phyloP scores from a whole-genome alignment of 2,329 filamentous ascomycete species.

The Neofusicoccum sp. region DNA sequence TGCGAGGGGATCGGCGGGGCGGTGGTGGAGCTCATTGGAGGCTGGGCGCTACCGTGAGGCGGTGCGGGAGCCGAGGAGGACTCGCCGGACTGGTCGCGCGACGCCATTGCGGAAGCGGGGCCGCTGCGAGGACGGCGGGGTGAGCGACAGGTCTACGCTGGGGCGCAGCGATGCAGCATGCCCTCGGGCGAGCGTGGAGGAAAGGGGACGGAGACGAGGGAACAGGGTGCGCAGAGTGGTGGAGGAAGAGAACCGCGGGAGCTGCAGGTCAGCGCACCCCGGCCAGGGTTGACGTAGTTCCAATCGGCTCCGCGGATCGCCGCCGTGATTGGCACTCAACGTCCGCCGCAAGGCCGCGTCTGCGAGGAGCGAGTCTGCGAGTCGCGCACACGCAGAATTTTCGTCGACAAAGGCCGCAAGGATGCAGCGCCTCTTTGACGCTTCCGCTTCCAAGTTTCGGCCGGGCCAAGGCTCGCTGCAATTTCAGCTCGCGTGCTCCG shows the following conservation, averaged over 20 bases:
- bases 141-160: background rate
- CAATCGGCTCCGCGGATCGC: constrained; percentile 1
- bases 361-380: background rate
- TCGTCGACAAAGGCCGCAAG: constrained; percentile 1
- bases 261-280: constrained; percentile 10
- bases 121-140: background rate
- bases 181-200: background rate
- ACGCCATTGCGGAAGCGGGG: constrained; percentile 7
- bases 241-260: constrained; percentile 1
- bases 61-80: constrained; percentile 13
- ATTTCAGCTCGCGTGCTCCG: constrained; percentile 1
- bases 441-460: background rate
- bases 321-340: constrained; percentile 9
- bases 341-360: background rate
- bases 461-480: background rate
- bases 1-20: background rate
- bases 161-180: background rate
- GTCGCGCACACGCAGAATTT: background rate
- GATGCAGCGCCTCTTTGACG: background rate
- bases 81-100: constrained; percentile 11
- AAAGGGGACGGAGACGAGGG: background rate
- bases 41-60: constrained; percentile 7
- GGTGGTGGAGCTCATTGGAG: constrained; percentile 7
- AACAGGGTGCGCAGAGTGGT: constrained; percentile 13
- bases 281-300: constrained; percentile 16